phyloP scores from a whole-genome alignment of 441 rosid species.

The Viola pubescens region DNA sequence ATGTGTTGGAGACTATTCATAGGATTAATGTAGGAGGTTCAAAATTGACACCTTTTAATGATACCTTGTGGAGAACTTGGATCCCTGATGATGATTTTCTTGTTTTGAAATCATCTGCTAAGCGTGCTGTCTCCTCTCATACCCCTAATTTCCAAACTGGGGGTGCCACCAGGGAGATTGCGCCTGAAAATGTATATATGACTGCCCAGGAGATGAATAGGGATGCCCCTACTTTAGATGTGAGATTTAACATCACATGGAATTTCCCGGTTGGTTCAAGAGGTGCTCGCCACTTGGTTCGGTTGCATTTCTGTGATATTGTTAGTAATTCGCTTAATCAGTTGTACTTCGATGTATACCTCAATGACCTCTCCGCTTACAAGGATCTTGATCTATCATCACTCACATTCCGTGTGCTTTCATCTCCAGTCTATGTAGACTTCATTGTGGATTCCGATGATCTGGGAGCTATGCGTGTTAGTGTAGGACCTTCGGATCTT shows the following conservation, averaged over 20 bases:
- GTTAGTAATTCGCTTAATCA: constrained; percentile 64
- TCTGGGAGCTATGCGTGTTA: constrained; percentile 39
- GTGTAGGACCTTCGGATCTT: constrained; percentile 77
- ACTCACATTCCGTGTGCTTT: constrained; percentile 46
- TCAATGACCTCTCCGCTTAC: constrained; percentile 49
- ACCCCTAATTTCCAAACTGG: constrained; percentile 59
- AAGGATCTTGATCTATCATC: constrained; percentile 70
- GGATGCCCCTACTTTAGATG: constrained; percentile 33
- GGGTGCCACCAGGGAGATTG: constrained; percentile 59
- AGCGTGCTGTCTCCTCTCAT: constrained; percentile 35
- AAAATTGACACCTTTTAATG: constrained; percentile 73
- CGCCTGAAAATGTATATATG: constrained; percentile 73
- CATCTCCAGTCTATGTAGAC: constrained; percentile 68
- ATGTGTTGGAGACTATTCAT: constrained; percentile 56
- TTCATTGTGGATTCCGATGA: constrained; percentile 53
- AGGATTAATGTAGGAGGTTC: constrained; percentile 81
- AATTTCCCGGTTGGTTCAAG: constrained; percentile 41
- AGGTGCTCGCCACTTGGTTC: constrained; percentile 46
- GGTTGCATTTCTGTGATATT: constrained; percentile 89
- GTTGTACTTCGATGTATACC: constrained; percentile 68
- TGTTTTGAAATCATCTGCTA: constrained; percentile 57
- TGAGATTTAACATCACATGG: constrained; percentile 71
- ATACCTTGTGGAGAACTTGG: constrained; percentile 90
- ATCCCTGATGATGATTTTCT: constrained; percentile 70
- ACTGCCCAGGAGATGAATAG: constrained; percentile 75